A percentile compares a stretch with the other conserved stretches of the same genome.
phyloP scores from a whole-genome alignment of 371 early-diverging fungal genomes.

The Apophysomyces sp. region DNA sequence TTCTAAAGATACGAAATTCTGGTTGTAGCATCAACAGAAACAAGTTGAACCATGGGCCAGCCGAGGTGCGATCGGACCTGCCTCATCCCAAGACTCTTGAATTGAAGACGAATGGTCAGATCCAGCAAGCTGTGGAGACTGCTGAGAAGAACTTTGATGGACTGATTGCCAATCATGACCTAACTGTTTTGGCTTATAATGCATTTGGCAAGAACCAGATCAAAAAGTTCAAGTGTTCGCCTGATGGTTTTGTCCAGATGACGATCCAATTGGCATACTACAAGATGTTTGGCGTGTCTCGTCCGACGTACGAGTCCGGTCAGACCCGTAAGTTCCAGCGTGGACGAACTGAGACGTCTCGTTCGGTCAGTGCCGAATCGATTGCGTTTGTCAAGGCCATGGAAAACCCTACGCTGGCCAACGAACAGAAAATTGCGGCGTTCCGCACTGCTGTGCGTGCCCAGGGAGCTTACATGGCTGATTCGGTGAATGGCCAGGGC shows the following conservation, averaged over 20 bases:
- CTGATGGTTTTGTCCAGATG: conserved; percentile 96
- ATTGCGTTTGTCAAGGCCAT: conserved; percentile 86
- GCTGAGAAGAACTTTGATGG: conserved; percentile 73
- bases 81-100: conserved; percentile 65
- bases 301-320: conserved; percentile 92
- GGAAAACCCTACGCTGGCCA: conserved; percentile 62
- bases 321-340: conserved; percentile 88
- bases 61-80: conserved; percentile 49
- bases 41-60: conserved; percentile 63
- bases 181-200: conserved; percentile 77
- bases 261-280: conserved; percentile 94
- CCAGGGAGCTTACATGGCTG: conserved; percentile 82
- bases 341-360: conserved; percentile 96
- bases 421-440: conserved; percentile 62
- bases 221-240: conserved; percentile 84
- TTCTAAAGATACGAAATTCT: no score
- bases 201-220: conserved; percentile 91
- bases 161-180: conserved; percentile 74
- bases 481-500: conserved; percentile 81
- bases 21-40: conserved; percentile 45
- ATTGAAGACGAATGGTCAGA: conserved; percentile 62
- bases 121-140: conserved; percentile 54
- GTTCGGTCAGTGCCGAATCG: conserved; percentile 79
- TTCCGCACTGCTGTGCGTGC: conserved; percentile 72
- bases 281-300: conserved; percentile 76